Evolutionary conservation across 169 alveolate species (phyloP), one percentile per base, ranked within the genome.

Genomic region (Plasmodium adleri): DNA sequence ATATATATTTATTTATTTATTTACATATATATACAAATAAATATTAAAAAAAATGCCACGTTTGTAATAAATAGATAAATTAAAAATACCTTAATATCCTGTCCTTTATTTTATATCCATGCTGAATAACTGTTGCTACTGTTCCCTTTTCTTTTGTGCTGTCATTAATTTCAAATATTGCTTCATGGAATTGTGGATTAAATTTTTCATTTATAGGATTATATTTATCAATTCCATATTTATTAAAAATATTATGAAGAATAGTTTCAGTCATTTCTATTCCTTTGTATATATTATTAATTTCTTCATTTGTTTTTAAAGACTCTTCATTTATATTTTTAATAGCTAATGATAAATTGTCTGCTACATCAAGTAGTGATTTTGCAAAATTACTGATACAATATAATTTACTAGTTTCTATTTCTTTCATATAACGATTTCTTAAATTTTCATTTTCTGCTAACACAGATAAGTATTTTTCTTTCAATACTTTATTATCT

Each of bases 101-200:
- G 12, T 96, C 98, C 20, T 96, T 96, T 28, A 97, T 97, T 83
- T 72, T 96, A 94, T 97, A 97, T 3, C 99, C 99, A 22, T 94
- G 93, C 85, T 96, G 92, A 15, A 96, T 89, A 28, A 97, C 99
- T 52, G 96, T 96, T 24, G 96, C 96, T 0, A 97, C 95, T 13
- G 95, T 94, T 28, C 96, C 96, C 32, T 93, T 93, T 50, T 94
- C 97, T 67, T 88, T 94, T 8, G 93, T 92, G 2, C 94, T 93
- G 66, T 96, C 98, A 50, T 90, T 95, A 50, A 97, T 94, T 87
- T 96, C 95, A 85, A 96, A 96, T 75, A 97, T 93, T 10, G 99
- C 99, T 76, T 97, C 99, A 85, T 97, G 99, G 62, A 94, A 75
- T 64, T 95, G 94, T 1, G 99, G 99, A 92, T 97, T 96, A 91